phyloP scores from a whole-genome alignment of 805 yeast genomes.

The Tetrapisispora pingtungensis region DNA sequence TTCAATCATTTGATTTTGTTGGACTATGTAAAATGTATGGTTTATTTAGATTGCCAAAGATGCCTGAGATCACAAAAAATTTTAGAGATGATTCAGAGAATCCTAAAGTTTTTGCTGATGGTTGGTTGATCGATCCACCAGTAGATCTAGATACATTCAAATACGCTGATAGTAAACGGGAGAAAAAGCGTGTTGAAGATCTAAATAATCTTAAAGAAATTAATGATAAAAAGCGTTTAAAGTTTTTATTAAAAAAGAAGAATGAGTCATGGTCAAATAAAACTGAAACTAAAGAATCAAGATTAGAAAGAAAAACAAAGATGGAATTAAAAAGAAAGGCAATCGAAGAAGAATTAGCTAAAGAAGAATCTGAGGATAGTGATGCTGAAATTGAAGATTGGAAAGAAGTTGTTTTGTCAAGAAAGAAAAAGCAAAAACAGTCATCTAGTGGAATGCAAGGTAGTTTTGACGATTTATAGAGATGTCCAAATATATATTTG shows the following conservation, averaged over 20 bases:
- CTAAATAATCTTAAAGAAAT: constrained; percentile 37
- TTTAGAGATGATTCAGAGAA: constrained; percentile 41
- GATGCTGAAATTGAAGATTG: constrained; percentile 56
- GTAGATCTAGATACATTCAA: constrained; percentile 60
- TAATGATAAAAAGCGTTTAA: constrained; percentile 29
- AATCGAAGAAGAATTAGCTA: constrained; percentile 39
- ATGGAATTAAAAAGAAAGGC: constrained; percentile 47
- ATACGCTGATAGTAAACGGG: constrained; percentile 57
- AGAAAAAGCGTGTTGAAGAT: constrained; percentile 45
- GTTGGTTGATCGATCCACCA: constrained; percentile 55
- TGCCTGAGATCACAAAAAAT: constrained; percentile 74
- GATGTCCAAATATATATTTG: neutral
- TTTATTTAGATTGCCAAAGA: constrained; percentile 71
- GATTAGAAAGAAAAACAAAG: constrained; percentile 56
- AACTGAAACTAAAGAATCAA: constrained; percentile 49
- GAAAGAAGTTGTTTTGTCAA: constrained; percentile 66
- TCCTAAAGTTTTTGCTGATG: constrained; percentile 34
- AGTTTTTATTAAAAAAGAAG: constrained; percentile 38
- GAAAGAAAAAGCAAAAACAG: constrained; percentile 48
- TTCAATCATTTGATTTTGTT: constrained; percentile 58
- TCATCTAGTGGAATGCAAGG: constrained; percentile 37
- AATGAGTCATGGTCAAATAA: constrained; percentile 79
- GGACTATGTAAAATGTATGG: constrained; percentile 73
- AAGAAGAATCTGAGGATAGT: constrained; percentile 32
- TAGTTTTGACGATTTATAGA: constrained; percentile 50